Percentiles rank a stretch among this genome's conserved stretches.
Conservation (phyloP, 2,329 filamentous ascomycete genomes). For the Penicillium aurantiogriseum region DNA sequence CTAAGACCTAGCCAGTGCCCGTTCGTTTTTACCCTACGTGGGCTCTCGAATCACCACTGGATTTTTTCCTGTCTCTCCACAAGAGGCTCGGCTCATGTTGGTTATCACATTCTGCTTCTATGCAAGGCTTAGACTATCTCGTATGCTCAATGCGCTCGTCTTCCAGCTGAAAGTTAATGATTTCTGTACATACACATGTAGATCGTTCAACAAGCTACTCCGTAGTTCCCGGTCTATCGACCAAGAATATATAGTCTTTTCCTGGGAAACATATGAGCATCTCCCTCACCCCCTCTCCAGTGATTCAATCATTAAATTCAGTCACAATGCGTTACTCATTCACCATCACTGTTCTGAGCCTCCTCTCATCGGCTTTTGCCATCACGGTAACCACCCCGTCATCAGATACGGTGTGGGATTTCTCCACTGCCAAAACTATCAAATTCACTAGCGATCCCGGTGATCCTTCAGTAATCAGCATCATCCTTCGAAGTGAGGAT, state of each 20-base stretch:
- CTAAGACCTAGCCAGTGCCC: background rate
- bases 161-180: background rate
- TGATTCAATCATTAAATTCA: background rate
- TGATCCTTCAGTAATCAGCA: slow-evolving; percentile 11
- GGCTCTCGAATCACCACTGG: background rate
- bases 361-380: slow-evolving; percentile 10
- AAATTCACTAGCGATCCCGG: slow-evolving; percentile 7
- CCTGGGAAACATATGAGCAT: background rate
- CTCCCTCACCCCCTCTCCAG: background rate
- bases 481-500: slow-evolving; percentile 11
- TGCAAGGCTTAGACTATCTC: slow-evolving; percentile 5
- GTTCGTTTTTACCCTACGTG: background rate
- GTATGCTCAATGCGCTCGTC: slow-evolving; percentile 2
- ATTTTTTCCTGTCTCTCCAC: background rate
- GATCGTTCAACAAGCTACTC: background rate
- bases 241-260: background rate
- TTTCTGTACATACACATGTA: background rate
- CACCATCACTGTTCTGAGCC: background rate
- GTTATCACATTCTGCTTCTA: slow-evolving; percentile 1
- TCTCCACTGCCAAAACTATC: slow-evolving; percentile 12
- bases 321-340: slow-evolving; percentile 9
- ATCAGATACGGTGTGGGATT: slow-evolving; percentile 8
- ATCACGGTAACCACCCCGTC: slow-evolving; percentile 8
- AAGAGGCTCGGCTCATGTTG: slow-evolving; percentile 1
- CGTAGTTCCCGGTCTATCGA: background rate